These are phyloP conservation scores for Agrocybe praecox DNA, from an alignment of 768 basidiomycete species.

Conservation along the genomic window DNA sequence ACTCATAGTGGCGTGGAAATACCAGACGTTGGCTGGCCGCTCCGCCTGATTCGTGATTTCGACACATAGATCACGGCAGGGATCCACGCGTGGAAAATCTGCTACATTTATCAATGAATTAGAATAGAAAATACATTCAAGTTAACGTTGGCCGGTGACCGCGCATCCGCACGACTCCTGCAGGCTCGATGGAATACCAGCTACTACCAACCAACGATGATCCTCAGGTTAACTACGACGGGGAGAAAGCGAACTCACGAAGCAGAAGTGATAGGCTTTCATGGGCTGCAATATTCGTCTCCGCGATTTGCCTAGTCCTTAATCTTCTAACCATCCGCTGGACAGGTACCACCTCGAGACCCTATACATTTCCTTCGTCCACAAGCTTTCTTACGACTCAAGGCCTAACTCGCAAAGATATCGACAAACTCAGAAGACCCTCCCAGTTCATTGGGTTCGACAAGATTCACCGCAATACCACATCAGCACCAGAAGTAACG, in stretches of 20 bases:
- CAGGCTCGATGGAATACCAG: slow-evolving; percentile 8
- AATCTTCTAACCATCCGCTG: background rate
- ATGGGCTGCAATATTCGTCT: slow-evolving; percentile 1
- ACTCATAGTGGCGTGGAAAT: too few relatives aligned
- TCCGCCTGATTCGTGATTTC: too few relatives aligned
- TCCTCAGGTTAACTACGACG: background rate
- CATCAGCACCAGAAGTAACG: background rate
- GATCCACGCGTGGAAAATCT: too few relatives aligned
- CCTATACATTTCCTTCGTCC: slow-evolving; percentile 1
- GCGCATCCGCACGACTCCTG: too few relatives aligned
- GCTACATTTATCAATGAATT: too few relatives aligned
- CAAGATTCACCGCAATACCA: slow-evolving; percentile 1
- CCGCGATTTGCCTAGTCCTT: background rate
- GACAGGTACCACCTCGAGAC: background rate
- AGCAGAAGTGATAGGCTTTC: background rate
- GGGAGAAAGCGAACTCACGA: background rate
- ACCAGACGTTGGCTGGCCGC: too few relatives aligned
- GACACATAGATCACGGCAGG: too few relatives aligned
- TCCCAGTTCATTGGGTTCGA: slow-evolving; percentile 8
- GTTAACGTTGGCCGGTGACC: too few relatives aligned
- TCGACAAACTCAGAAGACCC: slow-evolving; percentile 3
- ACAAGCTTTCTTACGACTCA: background rate
- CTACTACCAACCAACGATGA: background rate
- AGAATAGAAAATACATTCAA: too few relatives aligned
- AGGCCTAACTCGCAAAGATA: slow-evolving; percentile 3